Base-by-base conservation (phyloP, 768 basidiomycete genomes). In the Termitomyces sp. region DNA sequence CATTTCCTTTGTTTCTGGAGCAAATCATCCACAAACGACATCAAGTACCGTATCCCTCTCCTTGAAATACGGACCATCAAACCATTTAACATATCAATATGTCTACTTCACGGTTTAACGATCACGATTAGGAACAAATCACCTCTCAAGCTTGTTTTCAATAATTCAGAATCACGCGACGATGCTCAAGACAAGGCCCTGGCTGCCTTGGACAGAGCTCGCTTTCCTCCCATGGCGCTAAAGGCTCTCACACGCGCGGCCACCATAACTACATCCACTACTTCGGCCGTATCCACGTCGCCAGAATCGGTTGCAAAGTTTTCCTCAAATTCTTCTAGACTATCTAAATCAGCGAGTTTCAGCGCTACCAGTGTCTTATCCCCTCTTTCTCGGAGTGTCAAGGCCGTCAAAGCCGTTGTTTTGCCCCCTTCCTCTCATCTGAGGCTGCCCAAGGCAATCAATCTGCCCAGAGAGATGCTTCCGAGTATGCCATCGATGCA, bases 71-170 rank as follows among this genome's bases (percentile, higher is more conserved):
- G 76, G 53, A 62, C 67, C 35, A 76, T 77, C 14, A 72, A 70
- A 45, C 61, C 69, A 2, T 72, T 76, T 47, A 64, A 63, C n/a
- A 41, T 68, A 42, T 54, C 63, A 8, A 56, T 69, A 31, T 59
- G 68, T 35, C 69, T 66, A 37, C 56, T 67, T 4, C 63, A 71
- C 57, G 81, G 79, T 6, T 62, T 85, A 48, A 63, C 71, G 6
- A 61, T 86, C 11, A 69, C 76, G 47, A 69, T 83, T 10, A 72
- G 76, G 31, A 80, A 78, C n/a, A 76, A 77, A 46, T 56, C 68
- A 3, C 74, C 79, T 51, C 61, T 83, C 25, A 69, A 68, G n/a
- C 77, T 87, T 58, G 72, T 79, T 23, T 86, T 87, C 68, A 75
- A 72, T 62, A 71, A 69, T 1, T 59, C 63, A 16, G 66, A 68